Evolutionary conservation across 164 flowering plant genomes (phyloP).

Genomic region (Vitis vinifera): DNA sequence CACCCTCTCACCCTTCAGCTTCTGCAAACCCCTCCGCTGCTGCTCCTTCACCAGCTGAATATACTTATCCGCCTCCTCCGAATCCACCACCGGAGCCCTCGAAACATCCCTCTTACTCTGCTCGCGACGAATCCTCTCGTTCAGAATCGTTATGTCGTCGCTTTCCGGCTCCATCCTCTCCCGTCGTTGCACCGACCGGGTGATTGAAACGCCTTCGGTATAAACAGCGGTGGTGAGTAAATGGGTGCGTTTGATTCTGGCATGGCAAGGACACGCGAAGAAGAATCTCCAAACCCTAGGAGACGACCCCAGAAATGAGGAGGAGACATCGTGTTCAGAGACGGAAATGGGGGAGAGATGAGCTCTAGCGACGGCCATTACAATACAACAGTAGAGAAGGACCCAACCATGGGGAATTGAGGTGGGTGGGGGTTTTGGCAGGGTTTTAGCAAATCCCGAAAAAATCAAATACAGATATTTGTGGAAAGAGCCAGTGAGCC

Average conservation of each 20-base stretch:
- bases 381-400: too few relatives aligned
- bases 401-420: not conserved
- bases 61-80: slow-evolving; percentile 81
- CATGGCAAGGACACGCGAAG: slow-evolving; percentile 18
- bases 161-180: slow-evolving; percentile 16
- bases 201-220: slow-evolving; percentile 29
- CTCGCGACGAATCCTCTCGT: slow-evolving; percentile 72
- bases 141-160: slow-evolving; percentile 59
- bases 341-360: slow-evolving; percentile 10
- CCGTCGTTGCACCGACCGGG: slow-evolving; percentile 13
- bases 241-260: slow-evolving; percentile 2
- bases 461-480: not conserved
- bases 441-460: slow-evolving; percentile 2
- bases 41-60: slow-evolving; percentile 81
- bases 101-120: slow-evolving; percentile 45
- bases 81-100: slow-evolving; percentile 37
- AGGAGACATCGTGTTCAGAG: not conserved
- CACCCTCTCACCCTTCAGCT: slow-evolving; percentile 57
- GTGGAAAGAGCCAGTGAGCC: not conserved
- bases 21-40: slow-evolving; percentile 88
- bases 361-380: slow-evolving; percentile 15
- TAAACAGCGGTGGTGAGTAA: slow-evolving; percentile 27
- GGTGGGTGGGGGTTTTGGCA: slow-evolving; percentile 11
- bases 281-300: slow-evolving; percentile 16
- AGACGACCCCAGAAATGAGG: slow-evolving; percentile 21